Evolutionary conservation across 2,329 filamentous ascomycete species (phyloP).

Genomic region (Apiospora kogelbergensis): DNA sequence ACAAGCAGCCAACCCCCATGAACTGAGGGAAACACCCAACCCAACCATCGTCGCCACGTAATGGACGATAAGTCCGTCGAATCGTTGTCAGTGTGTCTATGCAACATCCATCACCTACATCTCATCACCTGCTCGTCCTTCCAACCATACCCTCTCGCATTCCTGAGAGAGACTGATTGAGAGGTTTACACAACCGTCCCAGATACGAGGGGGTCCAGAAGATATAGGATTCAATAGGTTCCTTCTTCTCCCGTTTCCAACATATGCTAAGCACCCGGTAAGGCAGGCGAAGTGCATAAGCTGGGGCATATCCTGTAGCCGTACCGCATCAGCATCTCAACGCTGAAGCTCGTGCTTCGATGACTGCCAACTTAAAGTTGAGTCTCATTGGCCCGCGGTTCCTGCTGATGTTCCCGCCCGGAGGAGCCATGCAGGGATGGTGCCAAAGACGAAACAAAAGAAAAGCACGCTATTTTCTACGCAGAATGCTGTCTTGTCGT

Average conservation of each 20-base stretch:
- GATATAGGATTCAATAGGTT: neutral
- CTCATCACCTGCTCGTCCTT: neutral
- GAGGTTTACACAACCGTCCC: neutral
- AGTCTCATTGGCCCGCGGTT: slow-evolving; percentile 2
- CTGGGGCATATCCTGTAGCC: neutral
- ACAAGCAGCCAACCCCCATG: neutral
- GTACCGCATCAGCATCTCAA: neutral
- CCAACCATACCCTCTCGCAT: neutral
- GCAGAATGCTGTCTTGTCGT: neutral
- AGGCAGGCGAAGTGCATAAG: neutral
- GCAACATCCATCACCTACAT: neutral
- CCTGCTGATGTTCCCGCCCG: slow-evolving; percentile 6
- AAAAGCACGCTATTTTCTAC: neutral
- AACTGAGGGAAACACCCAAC: neutral
- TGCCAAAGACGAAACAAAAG: slow-evolving; percentile 4
- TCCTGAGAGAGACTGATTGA: neutral
- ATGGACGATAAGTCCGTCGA: neutral
- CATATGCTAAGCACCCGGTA: neutral
- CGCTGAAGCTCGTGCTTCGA: neutral
- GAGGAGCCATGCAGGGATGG: neutral
- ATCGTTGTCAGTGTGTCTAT: neutral
- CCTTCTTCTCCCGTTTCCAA: no score
- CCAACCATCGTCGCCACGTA: slow-evolving; percentile 4
- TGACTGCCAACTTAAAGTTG: neutral
- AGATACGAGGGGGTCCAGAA: neutral